A percentile compares a stretch with the other conserved stretches of the same genome.
Conservation (phyloP, 768 basidiomycete genomes). For the Flagelloscypha sp. region DNA sequence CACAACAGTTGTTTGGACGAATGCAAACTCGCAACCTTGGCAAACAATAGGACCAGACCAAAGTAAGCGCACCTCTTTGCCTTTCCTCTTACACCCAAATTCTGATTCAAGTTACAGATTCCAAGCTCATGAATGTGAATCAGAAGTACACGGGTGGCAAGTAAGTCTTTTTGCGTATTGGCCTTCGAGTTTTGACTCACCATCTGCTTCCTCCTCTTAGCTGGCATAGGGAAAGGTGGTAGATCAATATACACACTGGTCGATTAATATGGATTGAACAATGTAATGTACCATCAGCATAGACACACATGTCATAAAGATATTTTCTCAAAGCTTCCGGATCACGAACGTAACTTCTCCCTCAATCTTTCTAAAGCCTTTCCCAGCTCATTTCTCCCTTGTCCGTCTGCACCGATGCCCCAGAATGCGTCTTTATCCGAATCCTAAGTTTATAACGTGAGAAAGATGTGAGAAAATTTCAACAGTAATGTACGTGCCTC, state of each 20-base stretch:
- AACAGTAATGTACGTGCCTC: slow-evolving; percentile 38
- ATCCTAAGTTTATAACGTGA: too few relatives aligned
- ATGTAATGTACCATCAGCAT: slow-evolving; percentile 9
- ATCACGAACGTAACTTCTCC: slow-evolving; percentile 34
- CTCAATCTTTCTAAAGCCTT: slow-evolving; percentile 60
- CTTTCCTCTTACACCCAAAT: too few relatives aligned
- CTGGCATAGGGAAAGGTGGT: slow-evolving; percentile 14
- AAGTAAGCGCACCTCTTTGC: too few relatives aligned
- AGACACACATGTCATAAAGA: slow-evolving; percentile 6
- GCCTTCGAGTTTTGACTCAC: slow-evolving; percentile 12
- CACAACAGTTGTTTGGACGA: too few relatives aligned
- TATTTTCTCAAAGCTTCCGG: slow-evolving; percentile 3
- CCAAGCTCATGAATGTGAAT: too few relatives aligned
- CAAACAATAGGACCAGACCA: too few relatives aligned
- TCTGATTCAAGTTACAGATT: too few relatives aligned
- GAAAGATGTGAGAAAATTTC: slow-evolving; percentile 2
- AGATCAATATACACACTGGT: slow-evolving; percentile 4
- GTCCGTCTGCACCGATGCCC: slow-evolving; percentile 61
- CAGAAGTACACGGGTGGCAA: slow-evolving; percentile 3
- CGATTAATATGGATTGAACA: slow-evolving; percentile 5
- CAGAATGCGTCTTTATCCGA: slow-evolving; percentile 75
- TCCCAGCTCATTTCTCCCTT: slow-evolving; percentile 68
- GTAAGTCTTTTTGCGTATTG: slow-evolving; percentile 11
- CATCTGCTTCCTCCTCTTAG: slow-evolving; percentile 4
- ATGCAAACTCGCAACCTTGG: too few relatives aligned